Percentiles rank a stretch among this genome's conserved stretches.
phyloP scores from a whole-genome alignment of 1,284 basidiomycete species.

The Marasmius sp. region DNA sequence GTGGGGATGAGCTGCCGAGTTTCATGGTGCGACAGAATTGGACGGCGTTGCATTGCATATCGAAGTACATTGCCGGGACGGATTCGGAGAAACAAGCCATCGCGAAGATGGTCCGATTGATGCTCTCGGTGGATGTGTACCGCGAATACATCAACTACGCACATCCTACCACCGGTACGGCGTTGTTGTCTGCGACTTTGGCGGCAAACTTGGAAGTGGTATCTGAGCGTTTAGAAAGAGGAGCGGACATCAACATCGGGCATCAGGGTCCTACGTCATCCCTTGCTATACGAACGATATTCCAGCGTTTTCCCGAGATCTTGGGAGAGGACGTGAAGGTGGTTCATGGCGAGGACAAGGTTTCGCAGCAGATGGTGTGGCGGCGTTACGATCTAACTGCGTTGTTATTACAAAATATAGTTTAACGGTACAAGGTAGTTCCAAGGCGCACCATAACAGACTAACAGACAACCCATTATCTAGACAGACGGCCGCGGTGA shows the following conservation, averaged over 20 bases:
- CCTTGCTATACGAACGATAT: neutral
- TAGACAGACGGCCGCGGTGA: too few relatives aligned
- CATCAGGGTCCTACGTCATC: neutral
- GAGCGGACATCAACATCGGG: neutral
- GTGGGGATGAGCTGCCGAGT: neutral
- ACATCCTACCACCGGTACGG: neutral
- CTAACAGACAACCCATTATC: too few relatives aligned
- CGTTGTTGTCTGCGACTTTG: neutral
- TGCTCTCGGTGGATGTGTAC: neutral
- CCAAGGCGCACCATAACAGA: too few relatives aligned
- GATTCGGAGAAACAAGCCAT: neutral
- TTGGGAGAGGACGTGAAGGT: neutral
- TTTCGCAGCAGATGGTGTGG: neutral
- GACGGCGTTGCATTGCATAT: neutral
- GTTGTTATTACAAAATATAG: neutral
- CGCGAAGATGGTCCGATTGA: neutral
- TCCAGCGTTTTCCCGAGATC: neutral
- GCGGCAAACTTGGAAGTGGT: conserved; percentile 7
- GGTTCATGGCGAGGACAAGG: neutral
- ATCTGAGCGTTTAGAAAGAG: conserved; percentile 1
- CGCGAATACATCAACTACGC: neutral
- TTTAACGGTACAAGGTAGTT: neutral
- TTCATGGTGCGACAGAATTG: neutral
- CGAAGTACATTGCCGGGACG: neutral
- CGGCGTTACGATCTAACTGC: neutral